Base-by-base conservation (phyloP, 1,139 yeast genomes). In the Candida buenavistaensis region DNA sequence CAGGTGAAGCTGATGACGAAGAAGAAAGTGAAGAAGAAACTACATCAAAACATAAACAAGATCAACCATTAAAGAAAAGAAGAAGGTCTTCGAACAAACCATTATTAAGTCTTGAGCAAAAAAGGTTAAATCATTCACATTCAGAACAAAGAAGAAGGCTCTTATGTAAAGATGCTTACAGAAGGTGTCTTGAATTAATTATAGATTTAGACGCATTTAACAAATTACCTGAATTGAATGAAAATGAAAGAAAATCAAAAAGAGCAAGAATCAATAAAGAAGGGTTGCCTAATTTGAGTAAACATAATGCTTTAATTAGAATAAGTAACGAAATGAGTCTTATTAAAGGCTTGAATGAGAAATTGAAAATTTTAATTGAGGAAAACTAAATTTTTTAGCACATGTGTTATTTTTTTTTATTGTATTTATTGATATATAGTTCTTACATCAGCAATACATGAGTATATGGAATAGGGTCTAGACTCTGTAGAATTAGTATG, bases 71-170 rank as follows among this genome's bases (percentile, higher is more conserved):
- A 3, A 55, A 51, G 34, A 64, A 60, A 46, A 54, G 64, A 32
- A 57, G 55, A 41, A 56, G 66, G 41, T 53, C 62, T 13, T 49
- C 61, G 12, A 57, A 62, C 45, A 76, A 66, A 58, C 80, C 69
- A n/a, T 54, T 68, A 10, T 64, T 84, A 16, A 58, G 83, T 0
- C 72, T 77, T 34, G 83, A 81, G 47, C 88, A 85, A 52, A 83
- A 82, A 51, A 69, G 92, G 37, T 55, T 70, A 36, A 82, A 83
- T 50, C 96, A 87, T 55, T 79, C 85, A 6, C 68, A 77, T 32
- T 78, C 86, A 35, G 96, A 87, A 55, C 88, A 86, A 57, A 76
- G 78, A 49, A 72, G 96, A 38, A 69, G 96, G 30, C 81, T 78
- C 43, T 59, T 75, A 47, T 86, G 90, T 53, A 85, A 84, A 55